Percentiles rank a stretch among this genome's conserved stretches.
phyloP scores from a whole-genome alignment of 2,329 filamentous ascomycete genomes.

The Cytospora piceae region DNA sequence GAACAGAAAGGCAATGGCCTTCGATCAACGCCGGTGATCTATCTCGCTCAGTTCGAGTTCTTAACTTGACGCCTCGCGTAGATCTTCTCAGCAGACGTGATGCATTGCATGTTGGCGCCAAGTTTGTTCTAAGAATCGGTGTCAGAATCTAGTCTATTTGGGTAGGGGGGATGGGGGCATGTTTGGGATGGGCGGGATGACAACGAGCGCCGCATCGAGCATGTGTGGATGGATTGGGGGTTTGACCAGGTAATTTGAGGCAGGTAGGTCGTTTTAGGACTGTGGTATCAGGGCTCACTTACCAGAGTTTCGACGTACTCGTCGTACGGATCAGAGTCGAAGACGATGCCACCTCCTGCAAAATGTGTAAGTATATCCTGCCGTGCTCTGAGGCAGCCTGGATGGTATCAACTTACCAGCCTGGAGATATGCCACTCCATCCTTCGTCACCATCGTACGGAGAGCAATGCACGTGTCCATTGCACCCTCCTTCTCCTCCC shows the following conservation, averaged over 20 bases:
- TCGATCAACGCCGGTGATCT: neutral
- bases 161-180: neutral
- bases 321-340: constrained; percentile 86
- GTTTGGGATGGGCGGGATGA: neutral
- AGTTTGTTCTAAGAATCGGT: constrained; percentile 70
- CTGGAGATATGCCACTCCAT: constrained; percentile 89
- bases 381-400: neutral
- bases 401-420: constrained; percentile 51
- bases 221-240: neutral
- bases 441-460: constrained; percentile 92
- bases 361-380: constrained; percentile 4
- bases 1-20: neutral
- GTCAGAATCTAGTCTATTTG: constrained; percentile 45
- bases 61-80: constrained; percentile 45
- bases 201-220: neutral
- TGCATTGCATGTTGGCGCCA: constrained; percentile 85
- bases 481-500: constrained; percentile 71
- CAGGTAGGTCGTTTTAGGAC: neutral
- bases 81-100: constrained; percentile 79
- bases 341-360: constrained; percentile 83
- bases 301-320: constrained; percentile 89
- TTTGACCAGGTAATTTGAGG: too few species aligned
- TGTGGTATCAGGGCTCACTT: neutral
- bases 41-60: constrained; percentile 1
- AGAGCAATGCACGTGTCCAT: constrained; percentile 88